phyloP scores from a whole-genome alignment of 768 basidiomycete species.

The Boletus sensibilis region DNA sequence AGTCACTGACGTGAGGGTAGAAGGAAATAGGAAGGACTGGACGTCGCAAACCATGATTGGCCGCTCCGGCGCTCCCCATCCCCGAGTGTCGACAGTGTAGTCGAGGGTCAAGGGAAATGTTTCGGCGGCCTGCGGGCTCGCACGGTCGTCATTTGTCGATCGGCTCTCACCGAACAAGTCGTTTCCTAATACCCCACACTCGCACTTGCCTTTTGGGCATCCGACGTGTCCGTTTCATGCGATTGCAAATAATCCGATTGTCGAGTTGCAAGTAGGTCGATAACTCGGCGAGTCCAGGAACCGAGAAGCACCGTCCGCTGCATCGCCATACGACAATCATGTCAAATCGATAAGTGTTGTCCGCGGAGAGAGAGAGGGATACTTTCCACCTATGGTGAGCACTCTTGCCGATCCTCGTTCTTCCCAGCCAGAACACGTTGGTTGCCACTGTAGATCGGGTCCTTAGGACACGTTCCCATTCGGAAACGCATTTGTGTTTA shows the following conservation, averaged over 20 bases:
- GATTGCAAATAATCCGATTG: not conserved
- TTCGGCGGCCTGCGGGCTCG: not conserved
- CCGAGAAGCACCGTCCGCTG: not conserved
- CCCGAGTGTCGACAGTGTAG: no score
- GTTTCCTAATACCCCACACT: slow-evolving; percentile 6
- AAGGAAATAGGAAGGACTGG: not conserved
- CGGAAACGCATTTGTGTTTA: not conserved
- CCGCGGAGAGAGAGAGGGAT: not conserved
- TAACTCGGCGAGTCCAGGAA: slow-evolving; percentile 9
- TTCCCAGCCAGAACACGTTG: not conserved
- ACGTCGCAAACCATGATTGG: not conserved
- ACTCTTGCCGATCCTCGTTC: not conserved
- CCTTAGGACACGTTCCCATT: not conserved
- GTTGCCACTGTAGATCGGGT: not conserved
- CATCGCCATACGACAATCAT: not conserved
- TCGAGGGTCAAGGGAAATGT: not conserved
- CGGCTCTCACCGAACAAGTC: not conserved
- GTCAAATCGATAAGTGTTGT: not conserved
- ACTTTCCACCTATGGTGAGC: not conserved
- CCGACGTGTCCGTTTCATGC: not conserved
- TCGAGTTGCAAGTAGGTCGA: not conserved
- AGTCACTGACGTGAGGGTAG: not conserved
- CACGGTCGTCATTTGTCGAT: slow-evolving; percentile 7
- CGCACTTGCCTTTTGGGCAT: not conserved
- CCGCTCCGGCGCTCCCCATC: not conserved